These are phyloP conservation scores for Yamadazyma dushanensis DNA, from an alignment of 1,139 yeast genomes.

Conservation along the genomic window DNA sequence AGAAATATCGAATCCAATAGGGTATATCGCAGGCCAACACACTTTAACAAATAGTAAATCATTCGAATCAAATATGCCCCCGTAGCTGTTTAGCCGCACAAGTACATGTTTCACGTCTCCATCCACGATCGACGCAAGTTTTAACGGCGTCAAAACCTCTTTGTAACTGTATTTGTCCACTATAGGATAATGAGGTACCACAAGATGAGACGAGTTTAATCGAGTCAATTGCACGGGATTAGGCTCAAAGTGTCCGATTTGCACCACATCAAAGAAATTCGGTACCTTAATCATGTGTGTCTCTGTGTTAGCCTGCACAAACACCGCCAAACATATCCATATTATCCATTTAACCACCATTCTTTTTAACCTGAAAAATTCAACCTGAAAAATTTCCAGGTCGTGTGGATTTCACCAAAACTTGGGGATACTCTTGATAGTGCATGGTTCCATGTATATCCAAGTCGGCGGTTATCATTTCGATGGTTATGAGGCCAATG, in stretches of 20 bases:
- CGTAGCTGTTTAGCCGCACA: conserved; percentile 33
- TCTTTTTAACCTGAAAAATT: too few species aligned
- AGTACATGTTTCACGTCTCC: neutral
- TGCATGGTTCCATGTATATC: neutral
- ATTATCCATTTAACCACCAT: neutral
- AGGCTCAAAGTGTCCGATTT: neutral
- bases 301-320: conserved; percentile 37
- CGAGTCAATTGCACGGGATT: neutral
- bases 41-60: conserved; percentile 37
- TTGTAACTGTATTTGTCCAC: conserved; percentile 14
- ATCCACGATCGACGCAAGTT: neutral
- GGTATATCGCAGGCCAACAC: conserved; percentile 48
- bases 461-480: neutral
- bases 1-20: conserved; percentile 27
- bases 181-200: conserved; percentile 34
- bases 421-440: conserved; percentile 1
- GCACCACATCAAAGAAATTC: conserved; percentile 34
- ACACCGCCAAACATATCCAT: neutral
- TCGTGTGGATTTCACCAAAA: conserved; percentile 2
- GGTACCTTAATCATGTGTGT: conserved; percentile 34
- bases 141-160: conserved; percentile 7
- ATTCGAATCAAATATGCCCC: conserved; percentile 27
- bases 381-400: neutral
- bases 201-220: conserved; percentile 28
- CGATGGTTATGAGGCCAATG: neutral